Base-by-base conservation (phyloP, 371 early-diverging fungal genomes). In the Mortierella sp. region DNA sequence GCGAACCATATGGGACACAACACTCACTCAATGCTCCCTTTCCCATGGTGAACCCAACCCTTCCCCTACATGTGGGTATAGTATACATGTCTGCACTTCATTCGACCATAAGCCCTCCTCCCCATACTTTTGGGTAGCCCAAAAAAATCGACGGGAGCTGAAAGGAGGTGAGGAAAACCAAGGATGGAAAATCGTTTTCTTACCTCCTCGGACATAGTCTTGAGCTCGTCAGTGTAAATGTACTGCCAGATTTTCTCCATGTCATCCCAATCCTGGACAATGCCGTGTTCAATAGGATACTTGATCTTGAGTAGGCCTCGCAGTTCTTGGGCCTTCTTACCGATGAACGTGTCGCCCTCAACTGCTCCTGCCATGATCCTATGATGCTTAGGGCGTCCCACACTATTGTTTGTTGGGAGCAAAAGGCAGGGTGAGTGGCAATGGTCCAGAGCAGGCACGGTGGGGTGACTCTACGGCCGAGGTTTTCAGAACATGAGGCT, bases 221-320 rank as follows among this genome's bases (percentile, higher is more conserved):
- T 95, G 44, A 98, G 89, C 80, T 98, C 98, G 58, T 98, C 95
- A 31, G 90, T 92, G 88, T 97, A 97, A 71, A 99, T 98, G 88
- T 99, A 99, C 85, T 99, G 99, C 97, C 99, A 99, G 81, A 99
- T 99, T 88, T 99, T 99, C 88, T 99, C 99, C 99, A 99, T 99
- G 81, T 98, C 98, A 79, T 99, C 99, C 99, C 99, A 99, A 95
- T 99, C 98, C 87, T 95, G 98, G 40, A 99, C 99, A 82, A 99
- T 98, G 88, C 99, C 99, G 91, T 99, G 99, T 84, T 99, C 99
- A 83, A 99, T 99, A 63, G 99, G 99, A 83, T 99, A 99, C 84
- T 96, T 98, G 64, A 99, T 92, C 46, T 97, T 95, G 65, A 99
- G 88, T 79, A 99, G 96, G 92, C 99, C 99, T 83, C 99, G 89